Base-by-base conservation (phyloP, 225 moss, liverwort and hornwort species). In the Thuidium tamariscinum region DNA sequence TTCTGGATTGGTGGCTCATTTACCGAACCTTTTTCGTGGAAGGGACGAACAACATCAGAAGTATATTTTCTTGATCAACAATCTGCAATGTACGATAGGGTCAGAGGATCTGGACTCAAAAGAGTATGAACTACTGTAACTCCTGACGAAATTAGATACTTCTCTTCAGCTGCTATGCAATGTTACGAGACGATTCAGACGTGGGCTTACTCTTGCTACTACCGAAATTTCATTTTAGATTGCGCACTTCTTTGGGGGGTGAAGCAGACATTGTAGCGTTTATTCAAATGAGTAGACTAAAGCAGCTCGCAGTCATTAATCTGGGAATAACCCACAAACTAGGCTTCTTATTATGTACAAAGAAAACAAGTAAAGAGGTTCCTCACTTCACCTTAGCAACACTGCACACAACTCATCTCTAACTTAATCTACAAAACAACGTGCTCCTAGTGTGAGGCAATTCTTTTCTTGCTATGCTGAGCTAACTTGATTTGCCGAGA, bases 331-430 rank as follows among this genome's bases (percentile, higher is more conserved):
- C 60, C 79, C 74, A 41, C 86, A 88, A 85, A 88, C 83, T 41
- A 63, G 72, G 65, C 56, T 81, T 56, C 72, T 72, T 48, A 73
- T 72, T 72, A 75, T 88, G 23, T 88, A 89, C 91, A 91, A 69
- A 67, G 37, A 82, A 86, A 69, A 71, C 30, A 57, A 86, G 51
- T 77, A 86, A 64, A 86, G 41, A 52, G 57, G 18, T 81, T 85
- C 81, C 81, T 80, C 64, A 11, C 65, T 66, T 67, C 83, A 86
- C 61, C 74, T 63, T 44, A 69, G 16, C 80, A 68, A 27, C 42
- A 87, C 65, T 56, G n/a, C 75, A 72, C 77, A 84, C 72, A 79
- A 74, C 57, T 44, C 57, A 77, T 57, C 10, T n/a, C 81, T 61
- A 48, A 82, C 62, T 71, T 46, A 66, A 63, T 80, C 85, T 91